These are phyloP conservation scores for Leccinum variicolor DNA, from an alignment of 768 basidiomycete genomes.

Conservation along the genomic window DNA sequence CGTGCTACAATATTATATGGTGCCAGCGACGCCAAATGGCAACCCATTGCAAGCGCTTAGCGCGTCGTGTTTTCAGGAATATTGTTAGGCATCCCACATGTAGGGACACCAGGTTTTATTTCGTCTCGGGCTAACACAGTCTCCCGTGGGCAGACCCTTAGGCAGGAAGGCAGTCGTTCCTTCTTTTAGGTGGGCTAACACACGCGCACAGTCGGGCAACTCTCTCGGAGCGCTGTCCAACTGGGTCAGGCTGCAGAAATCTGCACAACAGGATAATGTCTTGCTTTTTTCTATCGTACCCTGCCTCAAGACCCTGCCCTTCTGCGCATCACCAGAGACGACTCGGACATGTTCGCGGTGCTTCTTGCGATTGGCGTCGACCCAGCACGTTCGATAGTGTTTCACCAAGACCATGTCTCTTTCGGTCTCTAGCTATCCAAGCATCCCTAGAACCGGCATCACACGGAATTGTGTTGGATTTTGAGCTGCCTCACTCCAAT, in stretches of 20 bases:
- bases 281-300: slow-evolving; percentile 89
- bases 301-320: slow-evolving; percentile 77
- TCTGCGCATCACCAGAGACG: slow-evolving; percentile 59
- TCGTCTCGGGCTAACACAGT: too few relatives aligned
- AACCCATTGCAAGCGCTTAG: too few relatives aligned
- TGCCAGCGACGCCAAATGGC: slow-evolving; percentile 7
- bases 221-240: slow-evolving; percentile 87
- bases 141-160: too few relatives aligned
- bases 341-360: slow-evolving; percentile 81
- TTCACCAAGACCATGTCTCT: slow-evolving; percentile 73
- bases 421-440: background rate
- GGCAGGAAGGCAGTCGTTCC: too few relatives aligned
- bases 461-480: slow-evolving; percentile 89
- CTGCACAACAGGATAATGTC: slow-evolving; percentile 52
- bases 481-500: slow-evolving; percentile 81
- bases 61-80: slow-evolving; percentile 84
- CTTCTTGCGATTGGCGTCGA: slow-evolving; percentile 85
- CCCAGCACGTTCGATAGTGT: slow-evolving; percentile 68
- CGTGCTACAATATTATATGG: background rate
- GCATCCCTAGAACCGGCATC: slow-evolving; percentile 63
- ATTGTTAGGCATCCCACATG: slow-evolving; percentile 90
- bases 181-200: too few relatives aligned
- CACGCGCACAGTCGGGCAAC: slow-evolving; percentile 71
- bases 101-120: slow-evolving; percentile 32
- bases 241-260: slow-evolving; percentile 79